These are phyloP conservation scores for Chrysosporium keratinophilum DNA, from an alignment of 2,329 filamentous ascomycete genomes.

Conservation along the genomic window DNA sequence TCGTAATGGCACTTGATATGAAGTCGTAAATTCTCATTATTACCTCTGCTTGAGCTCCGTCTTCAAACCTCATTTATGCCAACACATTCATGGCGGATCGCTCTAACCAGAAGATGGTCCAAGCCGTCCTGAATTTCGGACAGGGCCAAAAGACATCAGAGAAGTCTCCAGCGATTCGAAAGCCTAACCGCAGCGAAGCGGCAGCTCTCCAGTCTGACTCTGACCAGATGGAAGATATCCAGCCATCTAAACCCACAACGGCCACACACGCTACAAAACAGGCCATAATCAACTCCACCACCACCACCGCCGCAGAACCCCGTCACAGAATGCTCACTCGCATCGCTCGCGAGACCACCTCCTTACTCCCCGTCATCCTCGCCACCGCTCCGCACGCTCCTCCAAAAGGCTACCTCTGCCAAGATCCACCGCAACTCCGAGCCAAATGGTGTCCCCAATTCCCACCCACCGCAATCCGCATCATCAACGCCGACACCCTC, in stretches of 20 bases:
- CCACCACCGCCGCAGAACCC: neutral
- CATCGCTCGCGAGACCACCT: constrained; percentile 41
- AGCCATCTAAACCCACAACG: constrained; percentile 4
- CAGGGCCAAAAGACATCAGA: constrained; percentile 5
- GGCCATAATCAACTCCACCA: neutral
- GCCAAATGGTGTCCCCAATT: constrained; percentile 36
- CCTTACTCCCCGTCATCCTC: constrained; percentile 41
- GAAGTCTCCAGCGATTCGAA: constrained; percentile 2
- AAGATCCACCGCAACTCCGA: constrained; percentile 34
- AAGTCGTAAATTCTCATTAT: neutral
- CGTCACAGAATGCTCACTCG: constrained; percentile 27
- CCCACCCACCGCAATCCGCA: constrained; percentile 33
- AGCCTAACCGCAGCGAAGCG: neutral
- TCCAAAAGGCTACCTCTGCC: constrained; percentile 32
- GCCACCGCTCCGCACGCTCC: constrained; percentile 35
- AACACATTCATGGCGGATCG: constrained; percentile 10
- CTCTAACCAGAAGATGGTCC: constrained; percentile 13
- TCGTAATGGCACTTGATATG: no score
- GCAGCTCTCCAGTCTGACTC: neutral
- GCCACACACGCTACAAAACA: neutral
- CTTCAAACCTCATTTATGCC: neutral
- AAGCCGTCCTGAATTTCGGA: constrained; percentile 19
- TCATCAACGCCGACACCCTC: constrained; percentile 49
- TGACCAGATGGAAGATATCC: constrained; percentile 15
- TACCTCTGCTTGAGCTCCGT: neutral